A percentile compares a stretch with the other conserved stretches of the same genome.
phyloP scores from a whole-genome alignment of 768 basidiomycete species.

The Pleurotus platypus region DNA sequence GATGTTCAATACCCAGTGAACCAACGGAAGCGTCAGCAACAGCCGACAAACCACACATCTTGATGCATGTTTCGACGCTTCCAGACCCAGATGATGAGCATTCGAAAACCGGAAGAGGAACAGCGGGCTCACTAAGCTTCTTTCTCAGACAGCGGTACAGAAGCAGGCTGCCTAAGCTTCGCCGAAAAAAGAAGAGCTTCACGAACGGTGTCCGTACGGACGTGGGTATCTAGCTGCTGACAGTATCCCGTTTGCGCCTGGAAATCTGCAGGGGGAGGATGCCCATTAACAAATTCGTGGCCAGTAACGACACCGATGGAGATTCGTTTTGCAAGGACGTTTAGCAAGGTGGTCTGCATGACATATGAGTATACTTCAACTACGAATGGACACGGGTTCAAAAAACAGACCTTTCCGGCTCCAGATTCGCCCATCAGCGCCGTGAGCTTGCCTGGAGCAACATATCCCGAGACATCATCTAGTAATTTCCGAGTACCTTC shows the following conservation, averaged over 20 bases:
- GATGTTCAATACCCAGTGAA: constrained; percentile 63
- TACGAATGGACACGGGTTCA: constrained; percentile 18
- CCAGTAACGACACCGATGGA: constrained; percentile 32
- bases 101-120: no score
- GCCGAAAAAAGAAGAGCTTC: constrained; percentile 82
- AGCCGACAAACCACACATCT: constrained; percentile 63
- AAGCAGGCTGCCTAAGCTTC: constrained; percentile 67
- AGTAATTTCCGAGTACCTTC: constrained; percentile 39
- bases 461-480: constrained; percentile 60
- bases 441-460: constrained; percentile 66
- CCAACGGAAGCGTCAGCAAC: constrained; percentile 69
- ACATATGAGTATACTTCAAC: constrained; percentile 17
- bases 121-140: constrained; percentile 61
- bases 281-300: constrained; percentile 38
- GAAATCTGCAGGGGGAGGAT: constrained; percentile 37
- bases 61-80: constrained; percentile 44
- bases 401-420: constrained; percentile 36
- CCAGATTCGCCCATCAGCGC: constrained; percentile 56
- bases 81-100: no score
- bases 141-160: constrained; percentile 67
- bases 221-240: constrained; percentile 79
- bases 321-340: constrained; percentile 38
- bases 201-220: constrained; percentile 72
- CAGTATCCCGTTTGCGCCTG: constrained; percentile 31
- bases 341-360: constrained; percentile 38